Percentiles rank a stretch among this genome's conserved stretches.
phyloP scores from a whole-genome alignment of 108 stramenopile species.

The Skeletonema costatum region DNA sequence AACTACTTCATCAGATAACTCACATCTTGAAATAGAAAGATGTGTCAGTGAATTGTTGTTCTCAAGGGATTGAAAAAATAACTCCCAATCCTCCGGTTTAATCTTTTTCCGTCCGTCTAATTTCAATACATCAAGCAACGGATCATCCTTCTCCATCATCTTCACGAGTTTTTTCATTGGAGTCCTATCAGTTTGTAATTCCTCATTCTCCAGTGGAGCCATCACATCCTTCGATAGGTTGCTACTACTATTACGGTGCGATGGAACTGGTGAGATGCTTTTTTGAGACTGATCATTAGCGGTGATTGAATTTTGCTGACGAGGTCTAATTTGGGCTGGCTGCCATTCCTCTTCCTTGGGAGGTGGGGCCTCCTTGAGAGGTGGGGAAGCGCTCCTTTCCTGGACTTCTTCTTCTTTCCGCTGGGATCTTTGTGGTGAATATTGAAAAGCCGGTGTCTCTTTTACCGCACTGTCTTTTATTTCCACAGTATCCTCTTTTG shows the following conservation, averaged over 20 bases:
- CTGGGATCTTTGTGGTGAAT: background rate
- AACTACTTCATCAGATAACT: slow-evolving; percentile 10
- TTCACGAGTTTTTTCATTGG: slow-evolving; percentile 28
- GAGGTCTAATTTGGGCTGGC: too few species aligned
- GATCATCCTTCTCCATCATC: slow-evolving; percentile 22
- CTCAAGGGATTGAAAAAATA: slow-evolving; percentile 26
- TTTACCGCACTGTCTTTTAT: background rate
- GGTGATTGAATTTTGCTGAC: background rate
- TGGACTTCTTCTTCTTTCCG: background rate
- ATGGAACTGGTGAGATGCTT: background rate
- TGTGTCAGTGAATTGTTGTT: slow-evolving; percentile 21
- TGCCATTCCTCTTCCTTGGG: background rate
- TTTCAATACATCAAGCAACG: slow-evolving; percentile 15
- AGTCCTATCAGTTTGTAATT: slow-evolving; percentile 4
- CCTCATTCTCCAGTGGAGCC: slow-evolving; percentile 15
- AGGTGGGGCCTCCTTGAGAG: background rate
- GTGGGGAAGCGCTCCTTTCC: background rate
- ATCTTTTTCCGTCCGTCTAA: slow-evolving; percentile 32
- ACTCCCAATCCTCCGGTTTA: slow-evolving; percentile 16
- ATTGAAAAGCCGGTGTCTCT: background rate
- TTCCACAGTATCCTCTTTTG: background rate
- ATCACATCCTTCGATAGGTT: background rate
- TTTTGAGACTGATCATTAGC: background rate
- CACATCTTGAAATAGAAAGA: slow-evolving; percentile 22
- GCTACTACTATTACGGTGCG: background rate